phyloP scores from a whole-genome alignment of 129 eudicot species.

The Heracleum sosnowskyi region DNA sequence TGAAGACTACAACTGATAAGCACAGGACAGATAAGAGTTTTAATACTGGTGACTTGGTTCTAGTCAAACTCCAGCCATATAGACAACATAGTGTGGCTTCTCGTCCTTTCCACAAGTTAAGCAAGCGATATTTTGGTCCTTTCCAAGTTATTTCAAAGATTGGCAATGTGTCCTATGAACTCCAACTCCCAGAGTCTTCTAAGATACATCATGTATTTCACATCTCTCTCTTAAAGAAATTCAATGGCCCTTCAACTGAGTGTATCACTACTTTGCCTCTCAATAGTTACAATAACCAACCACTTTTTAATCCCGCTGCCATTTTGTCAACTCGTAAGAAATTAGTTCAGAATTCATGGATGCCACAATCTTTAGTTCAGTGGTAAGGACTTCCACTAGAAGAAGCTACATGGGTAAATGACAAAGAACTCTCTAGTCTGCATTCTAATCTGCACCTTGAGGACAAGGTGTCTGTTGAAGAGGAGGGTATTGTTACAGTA shows the following conservation, averaged over 20 bases:
- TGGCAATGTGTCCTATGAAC: neutral
- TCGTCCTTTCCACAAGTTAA: neutral
- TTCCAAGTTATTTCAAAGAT: neutral
- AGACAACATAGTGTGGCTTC: neutral
- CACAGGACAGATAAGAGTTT: no score
- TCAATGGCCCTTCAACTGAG: neutral
- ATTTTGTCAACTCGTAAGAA: neutral
- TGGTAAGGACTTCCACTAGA: no score
- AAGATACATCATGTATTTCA: neutral
- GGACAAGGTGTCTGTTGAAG: neutral
- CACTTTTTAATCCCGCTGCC: neutral
- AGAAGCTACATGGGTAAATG: no score
- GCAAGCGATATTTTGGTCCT: neutral
- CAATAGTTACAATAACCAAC: neutral
- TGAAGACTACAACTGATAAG: no score
- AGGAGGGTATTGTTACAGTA: neutral
- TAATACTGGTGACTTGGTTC: neutral
- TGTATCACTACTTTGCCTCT: neutral
- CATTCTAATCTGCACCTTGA: neutral
- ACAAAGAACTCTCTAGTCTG: no score
- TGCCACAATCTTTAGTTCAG: neutral
- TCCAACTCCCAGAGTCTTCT: neutral
- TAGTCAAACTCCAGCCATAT: neutral
- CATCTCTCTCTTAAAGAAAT: neutral
- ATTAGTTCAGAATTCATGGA: neutral